Evolutionary conservation across 1,284 basidiomycete species (phyloP), one percentile per base, ranked within the genome.

Genomic region (Rhodotorula sp.): DNA sequence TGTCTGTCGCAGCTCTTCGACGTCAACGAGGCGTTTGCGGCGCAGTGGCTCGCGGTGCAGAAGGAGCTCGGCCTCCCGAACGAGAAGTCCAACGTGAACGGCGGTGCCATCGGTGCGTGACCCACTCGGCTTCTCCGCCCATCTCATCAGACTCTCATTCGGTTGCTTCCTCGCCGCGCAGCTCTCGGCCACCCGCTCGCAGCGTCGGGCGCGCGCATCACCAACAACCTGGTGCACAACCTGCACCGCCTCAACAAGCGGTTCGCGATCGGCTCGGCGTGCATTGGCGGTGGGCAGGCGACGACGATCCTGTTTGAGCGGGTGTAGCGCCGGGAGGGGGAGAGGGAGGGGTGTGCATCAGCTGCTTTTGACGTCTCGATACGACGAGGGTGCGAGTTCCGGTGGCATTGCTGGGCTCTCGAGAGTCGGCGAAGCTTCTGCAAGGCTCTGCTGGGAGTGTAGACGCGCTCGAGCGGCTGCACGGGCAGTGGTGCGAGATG

Each of bases 11-110:
- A 76, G 78, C 77, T 86, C 50, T 83, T 86, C 72, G 86, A 87
- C 74, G 80, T 87, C 63, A 87, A 86, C 80, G 86, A 87, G 83
- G 97, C 96, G 23, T 99, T 99, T 86, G 95, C 94, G 0, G 92
- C 93, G 49, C 96, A 98, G 78, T 90, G 93, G 79, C 88, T 91
- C 61, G 89, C 94, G 64, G 92, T 92, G 4, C 93, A 98, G 84
- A 91, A 96, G 84, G 87, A 92, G 56, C 86, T 97, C 71, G 87
- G 86, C 70, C 86, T 99, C 34, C 85, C 85, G 19, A 81, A 78
- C 60, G 86, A 86, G 21, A 85, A 84, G 78, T 82, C 83, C n/a
- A 86, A 86, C 81, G 77, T 85, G 45, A 85, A 85, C 68, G 85
- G 85, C 58, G 82, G 82, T 27, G 82, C 82, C 3, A 83, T 83